Conservation (phyloP, 2,329 filamentous ascomycete species). For the Ceratocystis destructans region DNA sequence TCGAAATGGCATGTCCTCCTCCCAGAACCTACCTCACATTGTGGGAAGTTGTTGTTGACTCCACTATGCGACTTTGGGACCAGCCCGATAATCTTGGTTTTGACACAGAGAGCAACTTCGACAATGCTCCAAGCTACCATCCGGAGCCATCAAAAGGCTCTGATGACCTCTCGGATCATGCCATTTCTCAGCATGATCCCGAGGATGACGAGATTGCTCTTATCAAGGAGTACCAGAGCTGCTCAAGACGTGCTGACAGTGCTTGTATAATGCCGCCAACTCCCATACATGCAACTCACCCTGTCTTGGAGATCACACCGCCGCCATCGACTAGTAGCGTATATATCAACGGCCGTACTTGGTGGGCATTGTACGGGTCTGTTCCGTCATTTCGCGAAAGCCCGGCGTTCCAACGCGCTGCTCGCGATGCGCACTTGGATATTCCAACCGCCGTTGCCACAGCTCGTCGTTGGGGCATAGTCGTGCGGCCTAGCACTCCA, state of each 20-base stretch:
- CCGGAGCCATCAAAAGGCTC: not conserved
- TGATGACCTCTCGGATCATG: not conserved
- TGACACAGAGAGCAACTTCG: not conserved
- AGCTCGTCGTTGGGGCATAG: slow-evolving; percentile 15
- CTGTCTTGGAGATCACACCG: not conserved
- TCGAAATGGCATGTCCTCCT: not conserved
- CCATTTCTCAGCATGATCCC: not conserved
- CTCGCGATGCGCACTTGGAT: slow-evolving; percentile 14
- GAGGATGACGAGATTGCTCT: not conserved
- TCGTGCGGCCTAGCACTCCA: slow-evolving; percentile 5
- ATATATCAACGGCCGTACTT: slow-evolving; percentile 15
- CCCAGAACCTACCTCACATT: slow-evolving; percentile 9
- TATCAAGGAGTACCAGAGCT: slow-evolving; percentile 1
- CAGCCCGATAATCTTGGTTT: slow-evolving; percentile 9
- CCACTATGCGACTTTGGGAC: slow-evolving; percentile 11
- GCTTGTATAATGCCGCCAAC: slow-evolving; percentile 6
- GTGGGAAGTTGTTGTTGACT: slow-evolving; percentile 10
- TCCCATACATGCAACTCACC: not conserved
- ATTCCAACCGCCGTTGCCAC: slow-evolving; percentile 12
- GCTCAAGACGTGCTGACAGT: not conserved
- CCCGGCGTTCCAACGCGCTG: slow-evolving; percentile 9
- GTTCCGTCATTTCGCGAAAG: slow-evolving; percentile 14
- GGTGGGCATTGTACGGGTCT: slow-evolving; percentile 14
- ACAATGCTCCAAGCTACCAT: not conserved
- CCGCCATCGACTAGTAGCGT: not conserved